These are phyloP conservation scores for Stephanocyclus meneghinianus DNA, from an alignment of 352 stramenopile species.

Conservation along the genomic window DNA sequence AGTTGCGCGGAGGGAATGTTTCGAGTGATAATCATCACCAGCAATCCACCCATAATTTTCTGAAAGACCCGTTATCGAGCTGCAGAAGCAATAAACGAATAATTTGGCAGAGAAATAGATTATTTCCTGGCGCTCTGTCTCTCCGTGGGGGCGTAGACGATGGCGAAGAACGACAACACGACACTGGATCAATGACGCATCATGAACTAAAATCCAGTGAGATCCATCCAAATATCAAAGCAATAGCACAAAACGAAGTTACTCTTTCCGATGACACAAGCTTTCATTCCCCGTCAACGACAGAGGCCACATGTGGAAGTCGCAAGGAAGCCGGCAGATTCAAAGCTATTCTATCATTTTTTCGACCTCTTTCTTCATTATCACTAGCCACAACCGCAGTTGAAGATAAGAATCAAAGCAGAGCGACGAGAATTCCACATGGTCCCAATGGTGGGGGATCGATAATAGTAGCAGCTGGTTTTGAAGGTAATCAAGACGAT, in stretches of 20 bases:
- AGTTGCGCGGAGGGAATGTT: neutral
- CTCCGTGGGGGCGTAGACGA: slow-evolving; percentile 9
- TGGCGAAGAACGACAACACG: neutral
- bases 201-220: neutral
- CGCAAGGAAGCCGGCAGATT: neutral
- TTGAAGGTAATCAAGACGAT: slow-evolving; percentile 6
- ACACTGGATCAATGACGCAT: neutral
- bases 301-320: neutral
- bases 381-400: neutral
- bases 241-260: too few relatives aligned
- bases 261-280: too few relatives aligned
- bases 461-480: neutral
- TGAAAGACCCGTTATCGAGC: neutral
- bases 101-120: slow-evolving; percentile 8
- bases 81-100: slow-evolving; percentile 3
- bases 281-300: neutral
- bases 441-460: slow-evolving; percentile 33
- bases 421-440: slow-evolving; percentile 33
- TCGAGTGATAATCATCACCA: neutral
- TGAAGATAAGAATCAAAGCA: neutral
- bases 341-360: slow-evolving; percentile 6
- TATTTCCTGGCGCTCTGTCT: neutral
- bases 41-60: too few relatives aligned
- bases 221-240: neutral
- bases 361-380: neutral